These are phyloP conservation scores for Fusarium palustre DNA, from an alignment of 2,329 filamentous ascomycete genomes.

Conservation along the genomic window DNA sequence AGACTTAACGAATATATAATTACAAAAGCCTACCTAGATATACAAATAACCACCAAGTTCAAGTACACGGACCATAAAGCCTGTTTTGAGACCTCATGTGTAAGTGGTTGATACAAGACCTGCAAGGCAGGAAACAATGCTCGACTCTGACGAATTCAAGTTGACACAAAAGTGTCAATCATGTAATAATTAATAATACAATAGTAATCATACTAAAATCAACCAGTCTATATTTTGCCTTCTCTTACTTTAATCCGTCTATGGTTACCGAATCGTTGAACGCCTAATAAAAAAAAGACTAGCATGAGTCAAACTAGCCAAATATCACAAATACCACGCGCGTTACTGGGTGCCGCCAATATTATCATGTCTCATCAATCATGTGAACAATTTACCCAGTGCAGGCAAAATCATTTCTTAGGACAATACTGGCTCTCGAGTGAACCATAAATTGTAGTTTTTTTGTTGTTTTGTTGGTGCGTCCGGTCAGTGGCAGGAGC, in stretches of 20 bases:
- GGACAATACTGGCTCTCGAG: not conserved
- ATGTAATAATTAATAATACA: constrained; percentile 18
- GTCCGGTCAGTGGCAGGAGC: constrained; percentile 5
- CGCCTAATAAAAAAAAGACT: constrained; percentile 26
- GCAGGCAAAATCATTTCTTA: not conserved
- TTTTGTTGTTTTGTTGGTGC: constrained; percentile 7
- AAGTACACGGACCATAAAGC: not conserved
- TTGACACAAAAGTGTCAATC: not conserved
- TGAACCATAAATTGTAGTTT: not conserved
- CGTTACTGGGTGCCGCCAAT: constrained; percentile 6
- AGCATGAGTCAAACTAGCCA: constrained; percentile 27
- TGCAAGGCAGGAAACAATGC: not conserved
- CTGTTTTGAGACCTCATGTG: not conserved
- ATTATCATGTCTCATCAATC: constrained; percentile 30
- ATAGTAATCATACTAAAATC: not conserved
- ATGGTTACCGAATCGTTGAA: constrained; percentile 9
- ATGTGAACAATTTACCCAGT: constrained; percentile 3
- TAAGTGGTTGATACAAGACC: not conserved
- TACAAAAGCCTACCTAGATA: not conserved
- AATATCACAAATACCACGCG: not conserved
- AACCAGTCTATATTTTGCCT: constrained; percentile 13
- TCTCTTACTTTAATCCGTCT: constrained; percentile 7
- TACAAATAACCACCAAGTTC: not conserved
- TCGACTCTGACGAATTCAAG: not conserved
- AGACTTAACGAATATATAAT: too few species aligned